A percentile compares a stretch with the other conserved stretches of the same genome.
Conservation (phyloP, 768 basidiomycete species). For the Cytidiella melzeri region DNA sequence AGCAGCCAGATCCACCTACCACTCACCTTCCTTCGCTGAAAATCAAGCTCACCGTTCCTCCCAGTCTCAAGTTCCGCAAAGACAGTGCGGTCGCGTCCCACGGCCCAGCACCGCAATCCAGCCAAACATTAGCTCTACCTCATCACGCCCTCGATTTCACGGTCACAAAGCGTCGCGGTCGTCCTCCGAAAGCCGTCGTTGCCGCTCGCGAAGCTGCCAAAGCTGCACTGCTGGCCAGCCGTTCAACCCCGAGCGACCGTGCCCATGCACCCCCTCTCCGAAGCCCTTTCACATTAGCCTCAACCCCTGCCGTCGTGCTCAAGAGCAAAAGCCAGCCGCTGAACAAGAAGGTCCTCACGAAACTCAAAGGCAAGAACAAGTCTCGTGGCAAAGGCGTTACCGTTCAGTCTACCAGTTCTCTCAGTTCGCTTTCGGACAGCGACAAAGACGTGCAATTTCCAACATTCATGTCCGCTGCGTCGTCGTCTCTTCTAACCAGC, state of each 20-base stretch:
- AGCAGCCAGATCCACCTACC: slow-evolving; percentile 20
- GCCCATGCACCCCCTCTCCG: not conserved
- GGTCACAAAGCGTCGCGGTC: slow-evolving; percentile 44
- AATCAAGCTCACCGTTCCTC: slow-evolving; percentile 68
- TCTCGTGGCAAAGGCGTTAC: slow-evolving; percentile 27
- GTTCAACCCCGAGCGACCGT: not conserved
- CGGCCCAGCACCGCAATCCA: slow-evolving; percentile 12
- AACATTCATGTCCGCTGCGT: slow-evolving; percentile 29
- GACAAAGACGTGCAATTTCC: slow-evolving; percentile 24
- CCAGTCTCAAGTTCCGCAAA: slow-evolving; percentile 32
- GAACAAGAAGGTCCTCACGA: slow-evolving; percentile 23
- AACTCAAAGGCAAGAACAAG: slow-evolving; percentile 19
- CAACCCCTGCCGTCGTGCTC: not conserved
- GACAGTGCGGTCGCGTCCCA: slow-evolving; percentile 4
- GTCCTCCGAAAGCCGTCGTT: slow-evolving; percentile 45
- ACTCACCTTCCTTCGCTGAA: slow-evolving; percentile 44
- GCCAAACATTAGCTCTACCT: slow-evolving; percentile 9
- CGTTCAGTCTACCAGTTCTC: slow-evolving; percentile 14
- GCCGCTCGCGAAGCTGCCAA: slow-evolving; percentile 30
- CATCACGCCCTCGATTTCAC: slow-evolving; percentile 10
- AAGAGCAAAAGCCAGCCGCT: slow-evolving; percentile 19
- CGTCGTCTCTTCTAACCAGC: slow-evolving; percentile 22
- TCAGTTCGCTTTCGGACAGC: slow-evolving; percentile 13
- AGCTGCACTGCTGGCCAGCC: slow-evolving; percentile 8
- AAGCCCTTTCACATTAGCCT: not conserved